Base-by-base conservation (phyloP, 768 basidiomycete species). In the Rhizopogon salebrosus region DNA sequence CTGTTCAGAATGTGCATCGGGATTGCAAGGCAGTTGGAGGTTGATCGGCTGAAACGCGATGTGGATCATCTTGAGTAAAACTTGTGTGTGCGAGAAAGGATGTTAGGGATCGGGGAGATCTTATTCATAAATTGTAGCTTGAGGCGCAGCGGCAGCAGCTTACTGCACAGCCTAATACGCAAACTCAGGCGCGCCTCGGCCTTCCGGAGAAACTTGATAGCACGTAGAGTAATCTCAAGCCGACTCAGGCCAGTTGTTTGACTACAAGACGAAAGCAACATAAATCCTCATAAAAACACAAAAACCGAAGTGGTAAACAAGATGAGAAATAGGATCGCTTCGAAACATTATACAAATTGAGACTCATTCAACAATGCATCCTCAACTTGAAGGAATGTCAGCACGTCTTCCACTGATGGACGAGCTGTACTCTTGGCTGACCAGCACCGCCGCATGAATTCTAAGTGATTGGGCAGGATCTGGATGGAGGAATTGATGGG, bases 161-260 rank as follows among this genome's bases (percentile, higher is more conserved):
- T 20, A 79, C 87, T 3, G 77, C 78, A 1, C 87, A 91, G 63
- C 74, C 97, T 1, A 86, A 92, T 0, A 76, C 85, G 9, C 91
- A 94, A 68, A 90, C 89, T 0, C 95, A 98, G 66, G 86, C 92
- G 13, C 73, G 89, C 51, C 72, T 98, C 49, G 90, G 94, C 59
- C 66, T 93, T 4, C 80, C 87, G 1, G 95, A 98, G 71, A 95
- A 93, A 77, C 74, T 97, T n/a, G 94, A 97, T 60, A 60, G 62
- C 0, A 75, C 81, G 2, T 83, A 88, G 60, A 75, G 78, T 24
- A 75, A 65, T 52, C 68, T 92, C 53, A 85, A 80, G 67, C 70
- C 75, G 1, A 78, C 85, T 0, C 94, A 98, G 61, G 68, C 71
- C 94, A 98, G 55, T 70, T 85, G 7, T 70, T 73, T 3, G 67